phyloP scores from a whole-genome alignment of 257 asterid genomes.

The Solanum tarapatanum region DNA sequence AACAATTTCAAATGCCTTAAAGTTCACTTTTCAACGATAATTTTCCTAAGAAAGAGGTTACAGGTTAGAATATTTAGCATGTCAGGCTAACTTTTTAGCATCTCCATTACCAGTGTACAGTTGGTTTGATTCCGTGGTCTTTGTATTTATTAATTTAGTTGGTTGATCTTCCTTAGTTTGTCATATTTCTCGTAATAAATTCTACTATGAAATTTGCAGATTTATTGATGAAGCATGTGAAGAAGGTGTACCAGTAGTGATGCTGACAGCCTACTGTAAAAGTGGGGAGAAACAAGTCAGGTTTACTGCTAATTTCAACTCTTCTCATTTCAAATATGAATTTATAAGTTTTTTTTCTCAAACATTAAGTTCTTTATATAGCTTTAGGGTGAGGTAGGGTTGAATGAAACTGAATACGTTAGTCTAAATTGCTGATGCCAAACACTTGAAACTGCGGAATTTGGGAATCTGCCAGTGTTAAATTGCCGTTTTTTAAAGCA shows the following conservation, averaged over 20 bases:
- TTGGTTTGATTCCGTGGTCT: not conserved
- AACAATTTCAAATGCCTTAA: not conserved
- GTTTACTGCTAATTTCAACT: constrained; percentile 22
- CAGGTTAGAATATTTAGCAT: not conserved
- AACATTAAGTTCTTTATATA: not conserved
- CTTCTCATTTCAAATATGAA: not conserved
- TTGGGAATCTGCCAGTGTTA: not conserved
- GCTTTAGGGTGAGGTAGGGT: not conserved
- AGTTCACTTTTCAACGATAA: not conserved
- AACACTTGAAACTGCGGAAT: not conserved
- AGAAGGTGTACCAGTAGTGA: constrained; percentile 54
- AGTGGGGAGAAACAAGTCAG: constrained; percentile 76
- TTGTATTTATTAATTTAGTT: not conserved
- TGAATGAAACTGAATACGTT: not conserved
- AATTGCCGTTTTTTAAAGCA: not conserved
- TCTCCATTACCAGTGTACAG: not conserved
- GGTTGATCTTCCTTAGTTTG: not conserved
- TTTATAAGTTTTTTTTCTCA: not conserved
- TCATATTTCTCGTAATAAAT: not conserved
- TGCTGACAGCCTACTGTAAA: constrained; percentile 51
- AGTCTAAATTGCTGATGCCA: not conserved
- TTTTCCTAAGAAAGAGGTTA: not conserved
- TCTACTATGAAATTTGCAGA: constrained; percentile 27
- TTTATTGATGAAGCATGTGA: constrained; percentile 62
- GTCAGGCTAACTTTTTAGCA: not conserved